Conservation (phyloP, 1,284 basidiomycete species). For the Malassezia nana region DNA sequence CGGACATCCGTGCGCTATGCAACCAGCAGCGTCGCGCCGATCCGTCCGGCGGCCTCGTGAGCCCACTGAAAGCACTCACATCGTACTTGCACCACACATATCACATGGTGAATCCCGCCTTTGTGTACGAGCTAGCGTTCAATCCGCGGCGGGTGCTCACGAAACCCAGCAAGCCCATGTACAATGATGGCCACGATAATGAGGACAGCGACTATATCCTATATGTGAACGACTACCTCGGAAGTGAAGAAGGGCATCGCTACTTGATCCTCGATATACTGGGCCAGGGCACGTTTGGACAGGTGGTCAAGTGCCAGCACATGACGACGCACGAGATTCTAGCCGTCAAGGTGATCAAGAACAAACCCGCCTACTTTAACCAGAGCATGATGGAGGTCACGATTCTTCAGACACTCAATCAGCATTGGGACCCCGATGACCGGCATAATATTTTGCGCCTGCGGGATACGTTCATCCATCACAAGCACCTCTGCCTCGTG, state of each 20-base stretch:
- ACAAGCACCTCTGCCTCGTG: constrained; percentile 89
- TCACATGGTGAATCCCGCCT: constrained; percentile 46
- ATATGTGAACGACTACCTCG: constrained; percentile 47
- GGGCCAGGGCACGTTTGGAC: constrained; percentile 95
- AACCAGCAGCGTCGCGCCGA: constrained; percentile 36
- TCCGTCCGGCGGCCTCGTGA: constrained; percentile 42
- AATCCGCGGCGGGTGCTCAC: constrained; percentile 45
- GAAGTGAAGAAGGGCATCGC: constrained; percentile 53
- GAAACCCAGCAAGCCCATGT: constrained; percentile 44
- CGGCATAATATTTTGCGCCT: constrained; percentile 93
- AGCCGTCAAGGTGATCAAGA: constrained; percentile 98
- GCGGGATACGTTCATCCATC: constrained; percentile 91
- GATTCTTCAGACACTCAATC: constrained; percentile 70
- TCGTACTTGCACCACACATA: constrained; percentile 48
- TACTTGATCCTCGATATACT: constrained; percentile 96
- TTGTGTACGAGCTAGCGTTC: constrained; percentile 48
- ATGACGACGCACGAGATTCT: constrained; percentile 98
- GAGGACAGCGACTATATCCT: constrained; percentile 48
- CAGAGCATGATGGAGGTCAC: constrained; percentile 99
- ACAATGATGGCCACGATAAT: constrained; percentile 47
- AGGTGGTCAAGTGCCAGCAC: constrained; percentile 99
- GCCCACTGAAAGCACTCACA: constrained; percentile 45
- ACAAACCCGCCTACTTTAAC: constrained; percentile 98
- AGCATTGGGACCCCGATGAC: constrained; percentile 64
- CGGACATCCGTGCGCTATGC: constrained; percentile 26